These are phyloP conservation scores for sweet orange (Citrus sinensis) DNA, from an alignment of 345 rosid species.

Conservation along the genomic window DVS_A1.0 CM039163.1:12018501-12019000, in stretches of 20 bases:
- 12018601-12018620: neutral
- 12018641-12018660: neutral
- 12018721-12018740: too few species aligned
- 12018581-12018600: too few species aligned
- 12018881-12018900: neutral
- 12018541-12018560: neutral
- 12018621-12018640: neutral
- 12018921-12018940: neutral
- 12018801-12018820: too few species aligned
- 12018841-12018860: too few species aligned
- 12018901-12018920: neutral
- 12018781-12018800: too few species aligned
- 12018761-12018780: too few species aligned
- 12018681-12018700: neutral
- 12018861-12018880: too few species aligned
- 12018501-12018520: neutral
- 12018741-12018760: too few species aligned
- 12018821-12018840: too few species aligned
- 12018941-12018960: neutral
- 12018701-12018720: neutral
- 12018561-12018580: neutral
- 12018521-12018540: neutral
- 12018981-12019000: slow-evolving; percentile 26
- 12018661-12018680: neutral
- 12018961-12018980: neutral